A percentile compares a stretch with the other conserved stretches of the same genome.
phyloP scores from a whole-genome alignment of 306 rosid genomes.

The Castanea sativa region DNA sequence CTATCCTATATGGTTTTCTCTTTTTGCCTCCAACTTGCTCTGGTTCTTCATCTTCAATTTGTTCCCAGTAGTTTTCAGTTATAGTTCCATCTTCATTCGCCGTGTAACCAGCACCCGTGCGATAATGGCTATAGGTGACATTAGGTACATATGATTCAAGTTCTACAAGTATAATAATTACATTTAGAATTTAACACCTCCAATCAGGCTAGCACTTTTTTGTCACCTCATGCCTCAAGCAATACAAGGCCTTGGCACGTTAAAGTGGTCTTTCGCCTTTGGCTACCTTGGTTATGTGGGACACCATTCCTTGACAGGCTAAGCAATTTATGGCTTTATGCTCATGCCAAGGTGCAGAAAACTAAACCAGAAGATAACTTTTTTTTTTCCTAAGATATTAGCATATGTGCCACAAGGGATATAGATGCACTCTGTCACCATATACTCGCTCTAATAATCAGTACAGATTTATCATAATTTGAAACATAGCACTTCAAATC shows the following conservation, averaged over 20 bases:
- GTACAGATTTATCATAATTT: not conserved
- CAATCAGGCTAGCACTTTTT: too few relatives aligned
- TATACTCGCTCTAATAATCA: not conserved
- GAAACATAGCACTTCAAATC: not conserved
- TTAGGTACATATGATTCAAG: too few relatives aligned
- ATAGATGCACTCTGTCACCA: not conserved
- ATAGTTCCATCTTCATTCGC: constrained; percentile 57
- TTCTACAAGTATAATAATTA: too few relatives aligned
- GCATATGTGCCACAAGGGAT: not conserved
- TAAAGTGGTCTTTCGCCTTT: too few relatives aligned
- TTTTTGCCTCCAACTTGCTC: constrained; percentile 63
- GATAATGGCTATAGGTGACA: constrained; percentile 44
- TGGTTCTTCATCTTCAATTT: constrained; percentile 61
- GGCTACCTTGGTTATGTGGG: too few relatives aligned
- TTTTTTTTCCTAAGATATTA: not conserved
- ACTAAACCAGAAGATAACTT: not conserved
- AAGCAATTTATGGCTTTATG: too few relatives aligned
- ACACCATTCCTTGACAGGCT: too few relatives aligned
- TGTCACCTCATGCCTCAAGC: too few relatives aligned
- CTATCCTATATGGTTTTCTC: constrained; percentile 95
- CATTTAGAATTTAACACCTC: too few relatives aligned
- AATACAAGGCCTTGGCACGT: too few relatives aligned
- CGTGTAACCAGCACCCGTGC: constrained; percentile 85
- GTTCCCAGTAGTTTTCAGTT: constrained; percentile 80
- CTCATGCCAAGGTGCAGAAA: not conserved